phyloP scores from a whole-genome alignment of 352 stramenopile species.

The Globisporangium barbulae region DNA sequence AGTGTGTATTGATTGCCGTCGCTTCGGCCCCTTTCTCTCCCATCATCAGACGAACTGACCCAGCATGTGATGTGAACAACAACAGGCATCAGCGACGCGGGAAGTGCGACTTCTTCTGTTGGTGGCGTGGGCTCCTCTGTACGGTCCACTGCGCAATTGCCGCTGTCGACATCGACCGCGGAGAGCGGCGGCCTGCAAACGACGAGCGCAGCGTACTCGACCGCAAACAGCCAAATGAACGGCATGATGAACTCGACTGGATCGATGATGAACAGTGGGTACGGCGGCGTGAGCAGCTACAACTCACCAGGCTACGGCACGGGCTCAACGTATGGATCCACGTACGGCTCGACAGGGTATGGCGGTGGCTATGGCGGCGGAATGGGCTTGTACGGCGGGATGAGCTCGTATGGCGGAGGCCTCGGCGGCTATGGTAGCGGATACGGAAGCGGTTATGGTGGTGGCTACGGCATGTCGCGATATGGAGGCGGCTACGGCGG shows the following conservation, averaged over 20 bases:
- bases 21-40: not conserved
- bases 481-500: slow-evolving; percentile 29
- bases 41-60: not conserved
- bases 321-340: slow-evolving; percentile 5
- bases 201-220: slow-evolving; percentile 10
- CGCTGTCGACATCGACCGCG: not conserved
- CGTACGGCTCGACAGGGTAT: slow-evolving; percentile 9
- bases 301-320: slow-evolving; percentile 24
- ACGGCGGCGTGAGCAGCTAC: slow-evolving; percentile 21
- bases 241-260: slow-evolving; percentile 14
- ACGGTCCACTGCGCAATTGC: not conserved
- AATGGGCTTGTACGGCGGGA: slow-evolving; percentile 24
- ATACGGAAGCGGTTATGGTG: slow-evolving; percentile 32
- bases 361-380: slow-evolving; percentile 25
- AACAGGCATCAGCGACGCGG: slow-evolving; percentile 3
- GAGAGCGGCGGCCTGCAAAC: slow-evolving; percentile 3
- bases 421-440: slow-evolving; percentile 22
- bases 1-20: slow-evolving; percentile 16
- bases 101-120: not conserved
- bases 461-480: slow-evolving; percentile 33
- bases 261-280: slow-evolving; percentile 19
- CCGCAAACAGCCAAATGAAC: slow-evolving; percentile 6
- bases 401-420: slow-evolving; percentile 28
- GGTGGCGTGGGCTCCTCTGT: not conserved
- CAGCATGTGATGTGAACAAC: not conserved